Evolutionary conservation across 192 early-diverging fungal genomes (phyloP), one percentile per base, ranked within the genome.

Genomic region (Geranomyces michiganensis): DNA sequence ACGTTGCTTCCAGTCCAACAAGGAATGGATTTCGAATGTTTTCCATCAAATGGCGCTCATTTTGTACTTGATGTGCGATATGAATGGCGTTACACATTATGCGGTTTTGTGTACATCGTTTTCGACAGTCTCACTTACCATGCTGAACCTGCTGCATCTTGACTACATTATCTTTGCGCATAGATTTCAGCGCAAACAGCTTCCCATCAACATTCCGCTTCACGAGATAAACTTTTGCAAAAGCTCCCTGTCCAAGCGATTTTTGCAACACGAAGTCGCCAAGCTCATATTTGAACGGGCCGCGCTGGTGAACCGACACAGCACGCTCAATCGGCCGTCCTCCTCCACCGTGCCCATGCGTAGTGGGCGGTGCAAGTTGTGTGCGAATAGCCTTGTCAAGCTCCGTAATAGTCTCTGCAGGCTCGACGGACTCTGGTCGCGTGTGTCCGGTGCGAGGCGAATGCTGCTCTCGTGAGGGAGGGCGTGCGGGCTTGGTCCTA

Each of bases 111-210:
- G 5, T 41, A 7, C 5, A 10, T 41, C 36, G 10, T 41, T 41
- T 41, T 41, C 36, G 36, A 41, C 36, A 41, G 36, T 10, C 6
- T 8, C 58, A 43, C 65, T 17, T 53, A 67, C 65, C 62, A 59
- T 73, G 63, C 47, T 44, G 45, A 3, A 79, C 94, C 76, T 97
- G 94, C 77, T 93, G 91, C 69, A 92, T 79, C 59, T 92, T 86
- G 36, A 96, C 91, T 3, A 97, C 92, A 55, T 93, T 90, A 58
- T 84, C 77, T 76, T 97, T 97, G 55, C 89, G 89, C 58, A 97
- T 82, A 8, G 92, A 92, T 75, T 97, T 97, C 83, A 96, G 90
- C 0, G 96, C 94, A 77, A 91, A 94, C 80, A 89, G 93, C 59
- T 86, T 67, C 1, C 85, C 84, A 55, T 90, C 92, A 55, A 79